Evolutionary conservation across 2,329 filamentous ascomycete species (phyloP).

Genomic region (Penicillium sclerotigenum): DNA sequence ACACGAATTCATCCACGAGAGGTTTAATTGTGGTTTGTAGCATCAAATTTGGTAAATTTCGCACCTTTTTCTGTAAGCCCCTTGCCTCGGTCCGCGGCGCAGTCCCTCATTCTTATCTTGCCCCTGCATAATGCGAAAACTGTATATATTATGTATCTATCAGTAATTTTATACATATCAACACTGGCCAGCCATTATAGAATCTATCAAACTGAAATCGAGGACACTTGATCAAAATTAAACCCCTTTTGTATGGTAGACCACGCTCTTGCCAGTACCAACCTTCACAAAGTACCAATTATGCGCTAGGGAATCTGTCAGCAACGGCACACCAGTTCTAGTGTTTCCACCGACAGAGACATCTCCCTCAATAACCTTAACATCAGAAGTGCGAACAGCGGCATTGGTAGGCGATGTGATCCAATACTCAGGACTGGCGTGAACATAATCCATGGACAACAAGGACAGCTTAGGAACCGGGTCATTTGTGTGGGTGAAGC

Average conservation of each 20-base stretch:
- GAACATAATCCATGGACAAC: slow-evolving; percentile 58
- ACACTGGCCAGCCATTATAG: background rate
- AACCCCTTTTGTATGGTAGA: slow-evolving; percentile 10
- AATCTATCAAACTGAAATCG: background rate
- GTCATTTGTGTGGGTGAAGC: slow-evolving; percentile 66
- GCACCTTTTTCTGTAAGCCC: background rate
- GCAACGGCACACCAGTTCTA: slow-evolving; percentile 19
- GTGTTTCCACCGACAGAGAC: slow-evolving; percentile 27
- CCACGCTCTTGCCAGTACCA: slow-evolving; percentile 21
- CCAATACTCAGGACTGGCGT: slow-evolving; percentile 70
- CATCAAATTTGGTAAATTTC: background rate
- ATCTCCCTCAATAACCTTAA: slow-evolving; percentile 23
- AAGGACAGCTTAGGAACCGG: slow-evolving; percentile 67
- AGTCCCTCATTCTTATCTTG: too few relatives aligned
- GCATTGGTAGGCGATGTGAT: slow-evolving; percentile 38
- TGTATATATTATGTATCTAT: background rate
- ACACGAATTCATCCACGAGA: too few relatives aligned
- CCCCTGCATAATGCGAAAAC: background rate
- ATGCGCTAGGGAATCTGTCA: slow-evolving; percentile 20
- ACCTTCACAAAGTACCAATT: slow-evolving; percentile 27
- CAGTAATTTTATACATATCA: background rate
- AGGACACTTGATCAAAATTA: background rate
- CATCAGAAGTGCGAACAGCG: slow-evolving; percentile 18
- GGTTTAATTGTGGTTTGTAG: background rate
- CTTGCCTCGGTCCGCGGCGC: background rate